These are phyloP conservation scores for Pseudogymnoascus sp. DNA, from an alignment of 2,329 filamentous ascomycete genomes.

Conservation along the genomic window DNA sequence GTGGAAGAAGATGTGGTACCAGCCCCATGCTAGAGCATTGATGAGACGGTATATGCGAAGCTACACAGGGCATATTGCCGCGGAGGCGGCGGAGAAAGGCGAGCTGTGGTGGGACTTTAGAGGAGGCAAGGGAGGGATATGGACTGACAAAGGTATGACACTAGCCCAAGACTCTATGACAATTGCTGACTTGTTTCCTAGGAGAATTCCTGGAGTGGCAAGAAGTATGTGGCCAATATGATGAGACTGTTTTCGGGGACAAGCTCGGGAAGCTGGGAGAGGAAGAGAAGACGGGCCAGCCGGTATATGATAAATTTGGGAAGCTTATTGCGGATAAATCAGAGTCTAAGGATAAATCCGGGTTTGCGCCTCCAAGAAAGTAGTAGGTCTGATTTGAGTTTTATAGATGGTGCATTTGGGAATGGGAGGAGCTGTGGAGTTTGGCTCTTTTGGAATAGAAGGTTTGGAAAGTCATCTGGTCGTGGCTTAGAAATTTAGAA, in stretches of 20 bases:
- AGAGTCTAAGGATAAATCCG: no score
- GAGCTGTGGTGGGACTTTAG: constrained; percentile 41
- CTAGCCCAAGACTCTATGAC: background rate
- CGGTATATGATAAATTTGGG: constrained; percentile 34
- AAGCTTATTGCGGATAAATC: constrained; percentile 28
- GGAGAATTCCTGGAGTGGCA: constrained; percentile 40
- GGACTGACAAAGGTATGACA: constrained; percentile 37
- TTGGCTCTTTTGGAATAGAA: background rate
- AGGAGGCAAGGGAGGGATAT: constrained; percentile 45
- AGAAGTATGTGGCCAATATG: constrained; percentile 39
- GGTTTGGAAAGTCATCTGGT: no score
- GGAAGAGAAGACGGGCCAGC: constrained; percentile 27
- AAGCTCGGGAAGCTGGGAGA: constrained; percentile 35
- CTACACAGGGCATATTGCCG: constrained; percentile 34
- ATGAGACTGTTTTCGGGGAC: constrained; percentile 41
- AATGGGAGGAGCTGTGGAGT: background rate
- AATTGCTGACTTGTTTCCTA: background rate
- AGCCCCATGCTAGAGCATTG: constrained; percentile 39
- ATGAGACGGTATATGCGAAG: constrained; percentile 41
- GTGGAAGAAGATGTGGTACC: constrained; percentile 44
- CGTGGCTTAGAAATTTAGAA: no score
- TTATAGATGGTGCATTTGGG: background rate
- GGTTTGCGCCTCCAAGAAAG: background rate
- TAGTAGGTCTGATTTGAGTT: background rate
- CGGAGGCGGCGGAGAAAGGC: constrained; percentile 37